Conservation (phyloP, 2,329 filamentous ascomycete genomes). For the Colletotrichum graminicola region DNA sequence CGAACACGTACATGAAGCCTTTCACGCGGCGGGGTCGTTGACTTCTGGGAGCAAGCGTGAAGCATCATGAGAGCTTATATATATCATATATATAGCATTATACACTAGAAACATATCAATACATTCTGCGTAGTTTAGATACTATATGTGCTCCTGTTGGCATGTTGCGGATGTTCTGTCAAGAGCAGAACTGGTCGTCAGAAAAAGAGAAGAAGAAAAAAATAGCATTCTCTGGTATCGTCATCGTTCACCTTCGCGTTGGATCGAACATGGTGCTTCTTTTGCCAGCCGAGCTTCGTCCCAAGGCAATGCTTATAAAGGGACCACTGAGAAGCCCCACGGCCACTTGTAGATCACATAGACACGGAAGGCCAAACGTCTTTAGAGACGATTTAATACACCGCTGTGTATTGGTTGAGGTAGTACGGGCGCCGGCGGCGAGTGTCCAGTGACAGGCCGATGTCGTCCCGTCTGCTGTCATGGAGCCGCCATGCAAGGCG, state of each 20-base stretch:
- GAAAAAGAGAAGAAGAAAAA: too few relatives aligned
- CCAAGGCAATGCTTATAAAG: not conserved
- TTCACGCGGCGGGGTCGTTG: not conserved
- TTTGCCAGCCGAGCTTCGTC: not conserved
- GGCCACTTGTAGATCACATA: not conserved
- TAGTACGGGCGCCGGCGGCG: not conserved
- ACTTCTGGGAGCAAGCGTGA: conserved; percentile 14
- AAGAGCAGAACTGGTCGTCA: not conserved
- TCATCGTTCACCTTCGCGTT: too few relatives aligned
- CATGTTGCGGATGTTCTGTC: not conserved
- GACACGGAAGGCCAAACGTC: not conserved
- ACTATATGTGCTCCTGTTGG: not conserved
- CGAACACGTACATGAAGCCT: not conserved
- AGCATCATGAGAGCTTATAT: conserved; percentile 16
- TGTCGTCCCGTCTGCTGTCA: too few relatives aligned
- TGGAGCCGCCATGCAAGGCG: not conserved
- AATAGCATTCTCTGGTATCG: not conserved
- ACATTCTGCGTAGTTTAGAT: not conserved
- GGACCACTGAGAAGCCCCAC: not conserved
- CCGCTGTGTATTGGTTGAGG: not conserved
- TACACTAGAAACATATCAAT: conserved; percentile 21
- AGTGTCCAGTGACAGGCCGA: not conserved
- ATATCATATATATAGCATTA: conserved; percentile 31
- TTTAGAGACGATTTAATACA: not conserved
- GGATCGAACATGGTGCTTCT: not conserved